These are phyloP conservation scores for Phoma sp. DNA, from an alignment of 2,329 filamentous ascomycete species.

Conservation along the genomic window DNA sequence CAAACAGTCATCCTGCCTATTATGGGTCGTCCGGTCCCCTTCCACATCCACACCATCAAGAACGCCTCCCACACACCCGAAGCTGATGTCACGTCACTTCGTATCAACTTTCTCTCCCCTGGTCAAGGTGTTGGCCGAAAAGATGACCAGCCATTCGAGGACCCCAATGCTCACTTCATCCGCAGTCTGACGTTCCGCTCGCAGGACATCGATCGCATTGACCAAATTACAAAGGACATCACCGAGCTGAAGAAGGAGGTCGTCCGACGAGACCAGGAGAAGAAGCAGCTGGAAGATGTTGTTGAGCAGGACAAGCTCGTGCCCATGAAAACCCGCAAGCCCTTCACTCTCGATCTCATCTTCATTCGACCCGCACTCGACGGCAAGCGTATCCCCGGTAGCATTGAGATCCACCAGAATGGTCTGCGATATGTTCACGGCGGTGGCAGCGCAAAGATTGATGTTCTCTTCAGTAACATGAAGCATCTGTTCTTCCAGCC, in stretches of 20 bases:
- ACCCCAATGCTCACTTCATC: conserved; percentile 93
- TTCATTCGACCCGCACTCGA: conserved; percentile 96
- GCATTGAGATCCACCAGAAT: conserved; percentile 97
- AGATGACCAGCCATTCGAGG: conserved; percentile 97
- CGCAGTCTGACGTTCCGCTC: conserved; percentile 95
- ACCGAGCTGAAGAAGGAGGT: conserved; percentile 95
- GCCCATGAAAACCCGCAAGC: conserved; percentile 92
- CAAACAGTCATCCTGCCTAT: conserved; percentile 91
- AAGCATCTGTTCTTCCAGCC: conserved; percentile 99
- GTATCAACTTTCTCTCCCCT: conserved; percentile 96
- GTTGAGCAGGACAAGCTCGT: conserved; percentile 98
- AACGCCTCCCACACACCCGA: conserved; percentile 98
- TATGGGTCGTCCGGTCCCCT: conserved; percentile 96
- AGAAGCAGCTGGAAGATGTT: conserved; percentile 99
- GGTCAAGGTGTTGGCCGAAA: conserved; percentile 97
- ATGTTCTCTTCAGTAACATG: conserved; percentile 97
- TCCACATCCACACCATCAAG: conserved; percentile 98
- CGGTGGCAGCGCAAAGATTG: conserved; percentile 81
- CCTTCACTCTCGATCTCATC: conserved; percentile 88
- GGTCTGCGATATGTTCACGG: conserved; percentile 91
- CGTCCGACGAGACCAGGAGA: conserved; percentile 92
- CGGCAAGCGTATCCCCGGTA: conserved; percentile 93
- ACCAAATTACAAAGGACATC: conserved; percentile 90
- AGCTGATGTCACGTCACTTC: conserved; percentile 89
- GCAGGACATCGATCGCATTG: conserved; percentile 84